Conservation (phyloP, 345 rosid species). For the Erodium maritimum region DNA sequence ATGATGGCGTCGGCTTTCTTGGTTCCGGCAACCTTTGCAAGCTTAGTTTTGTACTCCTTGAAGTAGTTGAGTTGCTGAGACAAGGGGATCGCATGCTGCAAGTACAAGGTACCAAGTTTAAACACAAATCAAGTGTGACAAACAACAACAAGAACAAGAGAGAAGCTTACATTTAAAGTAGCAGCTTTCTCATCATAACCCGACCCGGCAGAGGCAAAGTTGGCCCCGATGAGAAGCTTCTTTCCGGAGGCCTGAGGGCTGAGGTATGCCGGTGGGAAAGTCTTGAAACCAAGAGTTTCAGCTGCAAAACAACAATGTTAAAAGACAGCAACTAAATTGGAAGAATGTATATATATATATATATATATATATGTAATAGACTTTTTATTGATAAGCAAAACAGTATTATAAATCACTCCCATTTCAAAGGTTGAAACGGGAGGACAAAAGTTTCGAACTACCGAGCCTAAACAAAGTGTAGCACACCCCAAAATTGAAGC, state of each 20-base stretch:
- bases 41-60: slow-evolving; percentile 68
- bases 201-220: slow-evolving; percentile 89
- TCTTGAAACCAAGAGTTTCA: slow-evolving; percentile 72
- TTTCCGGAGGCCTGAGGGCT: slow-evolving; percentile 84
- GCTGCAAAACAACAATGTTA: slow-evolving; percentile 37
- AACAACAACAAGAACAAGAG: too few relatives aligned
- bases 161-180: slow-evolving; percentile 25
- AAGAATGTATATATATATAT: too few relatives aligned
- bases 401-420: too few relatives aligned
- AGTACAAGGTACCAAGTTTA: neutral
- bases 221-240: slow-evolving; percentile 81
- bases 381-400: too few relatives aligned
- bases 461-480: too few relatives aligned
- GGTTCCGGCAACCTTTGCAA: slow-evolving; percentile 53
- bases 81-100: slow-evolving; percentile 80
- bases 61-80: slow-evolving; percentile 59
- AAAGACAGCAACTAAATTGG: neutral
- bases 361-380: too few relatives aligned
- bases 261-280: slow-evolving; percentile 66
- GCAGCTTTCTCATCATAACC: slow-evolving; percentile 83
- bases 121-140: too few relatives aligned
- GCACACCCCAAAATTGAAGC: too few relatives aligned
- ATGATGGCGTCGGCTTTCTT: slow-evolving; percentile 44
- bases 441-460: too few relatives aligned
- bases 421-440: too few relatives aligned